Percentiles rank a stretch among this genome's conserved stretches.
phyloP scores from a whole-genome alignment of 148 eudicot species.

The Dysphania ambrosioides region DNA sequence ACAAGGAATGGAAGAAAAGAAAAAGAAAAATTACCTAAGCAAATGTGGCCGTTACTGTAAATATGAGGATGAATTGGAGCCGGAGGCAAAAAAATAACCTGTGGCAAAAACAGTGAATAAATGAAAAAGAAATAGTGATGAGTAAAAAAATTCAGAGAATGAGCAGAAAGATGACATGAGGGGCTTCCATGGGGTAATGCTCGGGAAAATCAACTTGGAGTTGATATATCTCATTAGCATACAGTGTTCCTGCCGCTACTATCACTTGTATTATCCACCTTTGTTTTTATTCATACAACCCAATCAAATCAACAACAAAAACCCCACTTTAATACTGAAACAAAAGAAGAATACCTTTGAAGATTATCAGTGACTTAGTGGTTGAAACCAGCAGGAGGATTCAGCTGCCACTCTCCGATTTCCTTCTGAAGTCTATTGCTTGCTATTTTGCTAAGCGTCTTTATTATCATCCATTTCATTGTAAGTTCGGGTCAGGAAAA shows the following conservation, averaged over 20 bases:
- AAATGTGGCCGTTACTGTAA: slow-evolving; percentile 59
- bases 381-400: slow-evolving; percentile 53
- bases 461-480: too few relatives aligned
- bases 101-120: slow-evolving; percentile 7
- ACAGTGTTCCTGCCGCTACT: slow-evolving; percentile 60
- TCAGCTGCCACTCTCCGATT: slow-evolving; percentile 50
- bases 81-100: slow-evolving; percentile 54
- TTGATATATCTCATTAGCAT: slow-evolving; percentile 45
- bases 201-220: slow-evolving; percentile 68
- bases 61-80: slow-evolving; percentile 57
- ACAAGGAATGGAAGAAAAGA: neutral
- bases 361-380: slow-evolving; percentile 55
- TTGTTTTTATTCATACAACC: slow-evolving; percentile 1
- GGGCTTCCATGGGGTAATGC: slow-evolving; percentile 71
- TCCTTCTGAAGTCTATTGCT: slow-evolving; percentile 62
- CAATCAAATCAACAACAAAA: neutral
- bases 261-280: slow-evolving; percentile 61
- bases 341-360: slow-evolving; percentile 36
- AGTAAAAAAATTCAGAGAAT: too few relatives aligned
- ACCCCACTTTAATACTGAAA: slow-evolving; percentile 20
- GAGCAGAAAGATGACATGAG: slow-evolving; percentile 38
- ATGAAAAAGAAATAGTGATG: neutral
- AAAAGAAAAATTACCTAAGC: slow-evolving; percentile 41
- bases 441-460: slow-evolving; percentile 59
- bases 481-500: too few relatives aligned